Base-by-base conservation (phyloP, 2,329 filamentous ascomycete species). In the Teratosphaeria pseudoeucalypti region DNA sequence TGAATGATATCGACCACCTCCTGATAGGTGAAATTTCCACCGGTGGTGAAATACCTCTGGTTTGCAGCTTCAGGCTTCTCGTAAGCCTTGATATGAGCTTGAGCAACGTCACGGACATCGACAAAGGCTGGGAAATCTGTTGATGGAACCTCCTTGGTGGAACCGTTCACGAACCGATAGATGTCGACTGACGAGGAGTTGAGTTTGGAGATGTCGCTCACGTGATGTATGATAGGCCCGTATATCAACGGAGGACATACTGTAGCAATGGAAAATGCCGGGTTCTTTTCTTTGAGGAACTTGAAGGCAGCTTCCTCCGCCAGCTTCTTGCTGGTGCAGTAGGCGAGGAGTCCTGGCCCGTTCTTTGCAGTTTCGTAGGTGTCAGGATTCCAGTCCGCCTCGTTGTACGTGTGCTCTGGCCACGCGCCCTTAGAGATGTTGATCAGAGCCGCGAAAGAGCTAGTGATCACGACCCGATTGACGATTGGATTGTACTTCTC, bases 381-480 rank as follows among this genome's bases (percentile, higher is more conserved):
- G 14, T 83, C 73, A 0, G 81, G 81, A 63, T 83, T 83, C 82
- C 82, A 85, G 63, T 84, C 80, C 1, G 73, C 70, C 59, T 79
- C 81, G 0, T 77, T 78, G 68, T 83, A 84, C 1, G 72, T 77
- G 64, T 82, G 76, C 2, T 72, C 76, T 1, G 76, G 73, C 63
- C 72, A 72, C 57, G 70, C 68, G 12, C 81, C 81, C 64, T 85
- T 83, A 67, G 75, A 78, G 0, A 74, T 61, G 62, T 87, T 77
- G 54, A 86, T 67, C 10, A 88, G 85, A 0, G 85, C 78, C 52
- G 85, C 85, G 66, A 87, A 88, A 1, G 85, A 87, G 3, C 84
- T 87, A 0, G 85, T 88, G 63, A 88, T 81, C 57, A 88, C 85
- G 12, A 95, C 87, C 61, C 86, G 82, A 75, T 86, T 89, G 58